Percentiles rank a stretch among this genome's conserved stretches.
Evolutionary conservation across 2,329 filamentous ascomycete species (phyloP).

Genomic region (Penicillium sp.): DNA sequence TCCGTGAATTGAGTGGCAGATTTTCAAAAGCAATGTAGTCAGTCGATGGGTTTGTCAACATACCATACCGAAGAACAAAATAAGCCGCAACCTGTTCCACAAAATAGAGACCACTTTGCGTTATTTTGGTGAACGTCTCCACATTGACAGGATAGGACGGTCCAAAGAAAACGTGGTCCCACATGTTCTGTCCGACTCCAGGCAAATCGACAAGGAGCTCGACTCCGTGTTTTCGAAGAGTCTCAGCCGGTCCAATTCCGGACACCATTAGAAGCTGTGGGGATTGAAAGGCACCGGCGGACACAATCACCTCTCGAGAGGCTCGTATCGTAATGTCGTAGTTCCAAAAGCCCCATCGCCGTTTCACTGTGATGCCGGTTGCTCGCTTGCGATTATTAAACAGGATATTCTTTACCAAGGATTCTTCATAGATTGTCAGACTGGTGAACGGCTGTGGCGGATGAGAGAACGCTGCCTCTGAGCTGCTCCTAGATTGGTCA

Average conservation of each 20-base stretch:
- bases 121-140: conserved; percentile 20
- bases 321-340: conserved; percentile 41
- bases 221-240: conserved; percentile 25
- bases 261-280: conserved; percentile 53
- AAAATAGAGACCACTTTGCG: conserved; percentile 15
- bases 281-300: conserved; percentile 52
- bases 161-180: conserved; percentile 33
- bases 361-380: conserved; percentile 46
- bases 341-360: conserved; percentile 30
- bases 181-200: conserved; percentile 39
- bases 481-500: conserved; percentile 49
- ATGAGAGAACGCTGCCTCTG: conserved; percentile 39
- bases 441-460: conserved; percentile 14
- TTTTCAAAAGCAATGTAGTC: conserved; percentile 36
- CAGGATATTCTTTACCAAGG: conserved; percentile 45
- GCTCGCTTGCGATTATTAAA: conserved; percentile 48
- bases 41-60: conserved; percentile 27
- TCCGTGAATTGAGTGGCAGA: conserved; percentile 21
- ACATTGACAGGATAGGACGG: conserved; percentile 28
- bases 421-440: conserved; percentile 44
- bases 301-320: conserved; percentile 48
- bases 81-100: conserved; percentile 16
- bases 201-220: conserved; percentile 26
- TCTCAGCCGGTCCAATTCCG: conserved; percentile 43
- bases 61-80: conserved; percentile 18